Conservation (phyloP, 768 basidiomycete genomes). For the Termitomyces sp. region DNA sequence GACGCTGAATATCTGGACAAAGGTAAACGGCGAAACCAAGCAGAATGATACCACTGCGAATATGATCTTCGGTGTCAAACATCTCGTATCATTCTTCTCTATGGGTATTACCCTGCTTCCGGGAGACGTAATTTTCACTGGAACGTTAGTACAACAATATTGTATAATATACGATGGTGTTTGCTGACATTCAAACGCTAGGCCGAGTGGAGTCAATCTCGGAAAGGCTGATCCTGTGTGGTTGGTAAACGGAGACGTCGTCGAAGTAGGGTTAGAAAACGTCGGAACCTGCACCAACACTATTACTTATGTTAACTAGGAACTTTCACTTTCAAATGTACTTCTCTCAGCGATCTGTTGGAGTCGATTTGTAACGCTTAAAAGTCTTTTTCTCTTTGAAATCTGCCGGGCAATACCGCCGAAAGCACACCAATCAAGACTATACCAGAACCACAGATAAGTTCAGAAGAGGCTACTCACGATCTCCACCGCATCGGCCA, state of each 20-base stretch:
- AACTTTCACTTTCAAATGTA: not conserved
- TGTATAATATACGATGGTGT: not conserved
- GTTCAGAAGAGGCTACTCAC: not conserved
- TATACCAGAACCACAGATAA: not conserved
- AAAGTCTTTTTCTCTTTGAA: not conserved
- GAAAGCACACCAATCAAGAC: not conserved
- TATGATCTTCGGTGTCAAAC: conserved; percentile 36
- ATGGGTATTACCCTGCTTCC: conserved; percentile 38
- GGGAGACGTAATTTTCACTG: conserved; percentile 38
- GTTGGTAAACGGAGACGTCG: conserved; percentile 19
- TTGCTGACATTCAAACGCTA: not conserved
- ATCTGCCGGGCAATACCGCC: not conserved
- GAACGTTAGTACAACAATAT: conserved; percentile 25
- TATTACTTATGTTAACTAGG: conserved; percentile 7
- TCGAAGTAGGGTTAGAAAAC: conserved; percentile 20
- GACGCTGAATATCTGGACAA: conserved; percentile 33
- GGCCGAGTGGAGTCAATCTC: conserved; percentile 14
- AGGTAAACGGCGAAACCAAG: conserved; percentile 31
- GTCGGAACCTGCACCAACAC: conserved; percentile 21
- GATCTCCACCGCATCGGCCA: no score
- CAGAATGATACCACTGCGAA: conserved; percentile 35
- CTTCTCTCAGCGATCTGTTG: not conserved
- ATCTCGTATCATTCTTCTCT: conserved; percentile 35
- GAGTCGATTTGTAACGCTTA: not conserved
- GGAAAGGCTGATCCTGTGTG: conserved; percentile 19